A percentile compares a stretch with the other conserved stretches of the same genome.
phyloP scores from a whole-genome alignment of 345 rosid species.

The Eucalyptus paniculata region DNA sequence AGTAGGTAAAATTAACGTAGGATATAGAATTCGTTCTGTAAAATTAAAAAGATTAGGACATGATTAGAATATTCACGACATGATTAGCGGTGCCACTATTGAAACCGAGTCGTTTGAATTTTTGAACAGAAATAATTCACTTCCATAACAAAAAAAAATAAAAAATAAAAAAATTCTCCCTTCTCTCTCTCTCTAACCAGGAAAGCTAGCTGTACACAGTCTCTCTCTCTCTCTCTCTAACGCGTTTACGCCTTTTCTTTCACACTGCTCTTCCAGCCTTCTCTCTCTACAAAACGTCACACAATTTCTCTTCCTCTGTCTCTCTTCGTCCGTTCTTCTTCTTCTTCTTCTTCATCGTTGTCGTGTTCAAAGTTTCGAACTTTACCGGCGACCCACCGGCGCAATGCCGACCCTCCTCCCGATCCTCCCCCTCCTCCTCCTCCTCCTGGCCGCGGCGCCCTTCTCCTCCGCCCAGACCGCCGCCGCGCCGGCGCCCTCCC shows the following conservation, averaged over 20 bases:
- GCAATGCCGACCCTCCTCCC: background rate
- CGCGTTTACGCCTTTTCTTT: constrained; percentile 19
- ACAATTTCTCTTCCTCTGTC: background rate
- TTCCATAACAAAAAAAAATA: background rate
- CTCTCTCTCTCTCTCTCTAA: background rate
- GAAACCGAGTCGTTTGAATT: background rate
- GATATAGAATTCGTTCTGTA: background rate
- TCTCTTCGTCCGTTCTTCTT: background rate
- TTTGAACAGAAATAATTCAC: background rate
- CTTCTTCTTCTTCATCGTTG: background rate
- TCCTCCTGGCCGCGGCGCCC: background rate
- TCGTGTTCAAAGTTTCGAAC: background rate
- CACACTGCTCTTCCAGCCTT: background rate
- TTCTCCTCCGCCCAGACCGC: constrained; percentile 5
- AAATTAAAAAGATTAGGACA: background rate
- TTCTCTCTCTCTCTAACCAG: background rate
- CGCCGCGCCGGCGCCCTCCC: constrained; percentile 41
- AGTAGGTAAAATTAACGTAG: background rate
- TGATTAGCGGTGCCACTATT: background rate
- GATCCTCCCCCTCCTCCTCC: background rate
- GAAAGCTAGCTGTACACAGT: constrained; percentile 6
- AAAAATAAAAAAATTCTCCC: background rate
- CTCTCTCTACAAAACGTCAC: background rate
- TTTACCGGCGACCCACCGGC: background rate
- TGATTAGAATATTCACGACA: background rate